Conservation (phyloP, 768 basidiomycete species). For the Chiua virens region DNA sequence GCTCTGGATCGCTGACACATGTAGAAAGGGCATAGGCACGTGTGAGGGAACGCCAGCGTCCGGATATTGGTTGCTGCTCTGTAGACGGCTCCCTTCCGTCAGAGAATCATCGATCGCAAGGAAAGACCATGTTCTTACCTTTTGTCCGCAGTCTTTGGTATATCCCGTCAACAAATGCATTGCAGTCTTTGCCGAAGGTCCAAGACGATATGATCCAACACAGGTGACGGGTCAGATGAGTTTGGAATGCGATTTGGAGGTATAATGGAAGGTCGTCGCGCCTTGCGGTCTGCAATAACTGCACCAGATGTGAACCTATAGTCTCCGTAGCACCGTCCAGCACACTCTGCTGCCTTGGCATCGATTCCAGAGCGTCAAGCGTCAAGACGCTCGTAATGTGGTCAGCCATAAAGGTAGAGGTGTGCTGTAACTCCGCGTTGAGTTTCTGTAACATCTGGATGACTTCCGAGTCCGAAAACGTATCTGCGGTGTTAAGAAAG, state of each 20-base stretch:
- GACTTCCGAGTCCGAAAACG: slow-evolving; percentile 6
- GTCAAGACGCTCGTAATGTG: background rate
- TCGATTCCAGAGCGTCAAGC: background rate
- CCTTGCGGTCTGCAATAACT: background rate
- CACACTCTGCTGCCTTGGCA: background rate
- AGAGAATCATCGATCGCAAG: background rate
- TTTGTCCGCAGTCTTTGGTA: slow-evolving; percentile 7
- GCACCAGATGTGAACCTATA: slow-evolving; percentile 2
- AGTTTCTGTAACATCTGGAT: slow-evolving; percentile 7
- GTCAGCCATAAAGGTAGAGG: slow-evolving; percentile 9
- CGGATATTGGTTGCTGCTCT: slow-evolving; percentile 14
- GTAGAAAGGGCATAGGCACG: slow-evolving; percentile 1
- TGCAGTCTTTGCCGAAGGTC: slow-evolving; percentile 4
- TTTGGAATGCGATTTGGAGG: slow-evolving; percentile 13
- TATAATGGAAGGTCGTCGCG: background rate
- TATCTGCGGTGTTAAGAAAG: slow-evolving; percentile 6
- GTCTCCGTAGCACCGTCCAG: background rate
- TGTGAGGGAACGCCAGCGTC: slow-evolving; percentile 12
- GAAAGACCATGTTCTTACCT: background rate
- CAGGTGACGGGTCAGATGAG: slow-evolving; percentile 2
- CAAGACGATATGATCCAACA: slow-evolving; percentile 9
- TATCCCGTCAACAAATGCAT: slow-evolving; percentile 3
- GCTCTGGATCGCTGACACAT: background rate
- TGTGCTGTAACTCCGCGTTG: slow-evolving; percentile 14
- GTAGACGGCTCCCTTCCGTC: background rate